phyloP scores from a whole-genome alignment of 495 filamentous ascomycete species.

The Pyrenula massariospora region DNA sequence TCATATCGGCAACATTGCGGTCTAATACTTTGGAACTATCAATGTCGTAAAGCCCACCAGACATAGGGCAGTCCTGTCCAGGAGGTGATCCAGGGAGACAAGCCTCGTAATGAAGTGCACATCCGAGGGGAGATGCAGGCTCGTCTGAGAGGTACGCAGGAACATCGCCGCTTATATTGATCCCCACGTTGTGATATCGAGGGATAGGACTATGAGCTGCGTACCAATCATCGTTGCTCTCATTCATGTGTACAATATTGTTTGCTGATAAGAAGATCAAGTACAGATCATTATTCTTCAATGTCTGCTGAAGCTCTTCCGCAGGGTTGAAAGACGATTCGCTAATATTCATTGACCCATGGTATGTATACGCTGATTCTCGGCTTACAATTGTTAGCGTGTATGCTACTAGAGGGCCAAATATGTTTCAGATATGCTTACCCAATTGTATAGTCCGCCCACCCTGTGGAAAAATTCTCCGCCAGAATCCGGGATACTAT shows the following conservation, averaged over 20 bases:
- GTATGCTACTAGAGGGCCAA: too few relatives aligned
- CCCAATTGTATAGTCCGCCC: not conserved
- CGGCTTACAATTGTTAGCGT: too few relatives aligned
- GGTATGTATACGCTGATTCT: too few relatives aligned
- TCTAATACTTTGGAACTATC: not conserved
- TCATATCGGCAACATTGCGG: not conserved
- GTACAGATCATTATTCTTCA: not conserved
- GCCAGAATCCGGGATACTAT: not conserved
- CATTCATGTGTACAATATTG: not conserved
- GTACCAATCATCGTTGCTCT: not conserved
- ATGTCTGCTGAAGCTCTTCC: not conserved
- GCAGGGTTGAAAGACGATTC: not conserved
- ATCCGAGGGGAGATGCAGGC: not conserved
- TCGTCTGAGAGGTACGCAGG: not conserved
- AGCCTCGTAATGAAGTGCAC: not conserved
- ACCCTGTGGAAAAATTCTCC: not conserved
- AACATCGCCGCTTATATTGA: not conserved
- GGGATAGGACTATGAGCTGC: not conserved
- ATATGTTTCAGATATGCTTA: too few relatives aligned
- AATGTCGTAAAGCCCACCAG: not conserved
- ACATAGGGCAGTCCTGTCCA: not conserved
- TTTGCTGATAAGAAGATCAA: not conserved
- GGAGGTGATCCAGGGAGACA: not conserved
- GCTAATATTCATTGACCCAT: too few relatives aligned
- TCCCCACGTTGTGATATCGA: not conserved